A percentile compares a stretch with the other conserved stretches of the same genome.
These are phyloP conservation scores for Papiliotrema terrestris DNA, from an alignment of 1,284 basidiomycete species.

Conservation along the genomic window DNA sequence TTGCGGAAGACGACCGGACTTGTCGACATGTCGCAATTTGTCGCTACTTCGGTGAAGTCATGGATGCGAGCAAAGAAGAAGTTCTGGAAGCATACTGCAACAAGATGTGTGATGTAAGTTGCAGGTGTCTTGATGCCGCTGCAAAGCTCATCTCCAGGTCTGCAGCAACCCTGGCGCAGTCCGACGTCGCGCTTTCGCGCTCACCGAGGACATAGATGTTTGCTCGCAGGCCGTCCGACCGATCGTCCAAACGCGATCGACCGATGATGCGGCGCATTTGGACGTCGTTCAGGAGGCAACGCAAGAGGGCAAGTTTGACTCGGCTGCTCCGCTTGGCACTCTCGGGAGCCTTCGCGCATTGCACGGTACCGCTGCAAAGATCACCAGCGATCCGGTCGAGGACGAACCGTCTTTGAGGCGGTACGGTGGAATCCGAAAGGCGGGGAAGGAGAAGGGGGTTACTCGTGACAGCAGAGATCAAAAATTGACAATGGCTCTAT, in stretches of 20 bases:
- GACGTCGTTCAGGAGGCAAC: too few relatives aligned
- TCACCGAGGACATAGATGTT: slow-evolving; percentile 28
- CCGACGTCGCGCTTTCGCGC: slow-evolving; percentile 8
- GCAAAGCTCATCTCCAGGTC: too few relatives aligned
- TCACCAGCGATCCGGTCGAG: too few relatives aligned
- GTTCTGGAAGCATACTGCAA: slow-evolving; percentile 61
- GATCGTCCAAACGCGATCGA: too few relatives aligned
- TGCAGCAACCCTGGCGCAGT: slow-evolving; percentile 30
- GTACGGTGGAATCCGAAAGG: too few relatives aligned
- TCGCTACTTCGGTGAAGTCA: slow-evolving; percentile 74
- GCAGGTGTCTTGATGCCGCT: too few relatives aligned
- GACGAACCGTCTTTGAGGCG: too few relatives aligned
- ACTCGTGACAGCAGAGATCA: too few relatives aligned
- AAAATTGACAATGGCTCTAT: too few relatives aligned
- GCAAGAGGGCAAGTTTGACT: neutral
- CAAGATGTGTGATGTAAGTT: slow-evolving; percentile 76
- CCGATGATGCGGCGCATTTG: too few relatives aligned
- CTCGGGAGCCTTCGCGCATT: neutral
- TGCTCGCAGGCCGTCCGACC: slow-evolving; percentile 24
- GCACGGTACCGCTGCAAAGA: neutral
- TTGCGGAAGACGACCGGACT: slow-evolving; percentile 60
- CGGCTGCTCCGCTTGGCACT: neutral
- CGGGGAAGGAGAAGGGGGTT: too few relatives aligned
- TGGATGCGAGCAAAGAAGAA: slow-evolving; percentile 56
- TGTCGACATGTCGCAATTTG: slow-evolving; percentile 78